Conservation (phyloP, 1,284 basidiomycete species). For the Volvariella volvacea region DNA sequence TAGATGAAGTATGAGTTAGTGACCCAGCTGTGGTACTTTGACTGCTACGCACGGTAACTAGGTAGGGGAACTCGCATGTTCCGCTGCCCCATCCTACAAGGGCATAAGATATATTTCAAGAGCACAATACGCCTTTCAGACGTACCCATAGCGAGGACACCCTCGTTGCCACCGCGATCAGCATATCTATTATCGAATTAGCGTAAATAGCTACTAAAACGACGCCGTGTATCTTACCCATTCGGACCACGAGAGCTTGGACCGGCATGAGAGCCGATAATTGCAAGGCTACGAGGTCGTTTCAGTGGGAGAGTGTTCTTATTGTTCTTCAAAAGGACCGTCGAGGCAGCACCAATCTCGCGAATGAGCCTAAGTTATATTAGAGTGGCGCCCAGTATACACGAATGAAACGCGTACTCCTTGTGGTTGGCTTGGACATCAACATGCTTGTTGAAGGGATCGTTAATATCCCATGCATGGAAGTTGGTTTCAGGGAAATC, state of each 20-base stretch:
- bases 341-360: slow-evolving; percentile 60
- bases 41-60: slow-evolving; percentile 32
- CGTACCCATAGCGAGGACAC: slow-evolving; percentile 64
- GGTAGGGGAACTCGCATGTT: slow-evolving; percentile 44
- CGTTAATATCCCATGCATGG: slow-evolving; percentile 30
- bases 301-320: slow-evolving; percentile 50
- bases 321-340: slow-evolving; percentile 70
- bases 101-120: background rate
- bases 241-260: slow-evolving; percentile 54
- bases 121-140: slow-evolving; percentile 13
- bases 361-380: slow-evolving; percentile 31
- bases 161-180: slow-evolving; percentile 41
- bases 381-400: background rate
- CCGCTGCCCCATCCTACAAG: slow-evolving; percentile 37
- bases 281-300: slow-evolving; percentile 41
- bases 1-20: slow-evolving; percentile 11
- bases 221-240: slow-evolving; percentile 30
- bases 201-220: slow-evolving; percentile 5
- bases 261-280: slow-evolving; percentile 62
- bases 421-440: slow-evolving; percentile 64
- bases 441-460: slow-evolving; percentile 39
- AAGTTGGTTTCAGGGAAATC: slow-evolving; percentile 46
- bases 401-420: slow-evolving; percentile 22
- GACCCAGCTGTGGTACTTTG: slow-evolving; percentile 6
- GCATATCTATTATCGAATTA: slow-evolving; percentile 34